Evolutionary conservation across 2,329 filamentous ascomycete genomes (phyloP), one percentile per base, ranked within the genome.

Genomic region (Venturia effusa): DNA sequence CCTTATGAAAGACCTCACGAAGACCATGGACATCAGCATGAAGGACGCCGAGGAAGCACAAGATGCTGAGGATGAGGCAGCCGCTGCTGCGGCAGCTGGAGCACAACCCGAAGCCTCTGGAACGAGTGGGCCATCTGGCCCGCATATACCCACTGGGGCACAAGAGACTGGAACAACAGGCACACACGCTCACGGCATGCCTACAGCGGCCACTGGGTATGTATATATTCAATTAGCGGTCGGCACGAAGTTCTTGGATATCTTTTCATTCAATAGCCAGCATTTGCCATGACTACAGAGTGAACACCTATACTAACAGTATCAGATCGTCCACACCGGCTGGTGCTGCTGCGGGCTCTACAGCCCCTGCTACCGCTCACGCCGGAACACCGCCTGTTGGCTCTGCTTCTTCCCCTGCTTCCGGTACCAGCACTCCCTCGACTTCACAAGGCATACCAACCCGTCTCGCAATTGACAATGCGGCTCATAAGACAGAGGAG

Each of bases 11-110:
- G 94, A 99, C 72, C 83, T 99, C 63, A 97, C 93, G 22, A 91
- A 92, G 71, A 96, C 92, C 55, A 97, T 99, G 93, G 94, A 99
- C 71, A 97, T 99, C 69, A 92, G 91, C 24, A 93, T 92, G 86
- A 82, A 89, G 64, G 86, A 87, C 66, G 85, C 86, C 74, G 90
- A 91, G 70, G 88, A 89, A 68, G 85, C 88, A 66, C 86, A 69
- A 72, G 85, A 86, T 74, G 90, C 91, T 70, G 88, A 88, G 68
- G 85, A 88, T 66, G 86, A 69, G 72, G 62, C 54, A 2, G 54
- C 51, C 34, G 55, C 62, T 11, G n/a, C 45, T 3, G 70, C 68
- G 22, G n/a, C 68, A 24, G n/a, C 77, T 80, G 69, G 79, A 79
- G 68, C 81, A 84, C 71, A 84, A 82, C 72, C 69, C 80, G 66